Evolutionary conservation across 345 rosid genomes (phyloP), one percentile per base, ranked within the genome.

Genomic region (Hibiscus mutabilis): DNA sequence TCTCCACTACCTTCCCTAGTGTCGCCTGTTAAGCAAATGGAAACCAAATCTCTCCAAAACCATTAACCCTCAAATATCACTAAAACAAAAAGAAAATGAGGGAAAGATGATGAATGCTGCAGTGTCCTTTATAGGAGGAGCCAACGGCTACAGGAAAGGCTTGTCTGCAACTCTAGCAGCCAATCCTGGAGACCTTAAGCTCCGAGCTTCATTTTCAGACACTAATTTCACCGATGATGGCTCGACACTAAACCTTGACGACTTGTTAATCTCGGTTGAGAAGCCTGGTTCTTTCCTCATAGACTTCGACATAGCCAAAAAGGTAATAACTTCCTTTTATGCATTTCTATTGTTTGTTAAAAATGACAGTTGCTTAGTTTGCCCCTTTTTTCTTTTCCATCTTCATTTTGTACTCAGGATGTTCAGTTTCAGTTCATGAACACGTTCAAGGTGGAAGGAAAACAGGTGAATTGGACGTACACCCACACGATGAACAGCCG

Each of bases 401-500:
- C 52, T 47, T 14, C 18, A 42, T 42, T 9, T 42, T 42, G 46
- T 8, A 3, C 55, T 59, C 73, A 80, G 86, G 82, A 80, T 70
- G 35, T 83, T 12, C 72, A 63, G 25, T 75, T 80, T 65, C 83
- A 80, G 76, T 83, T 83, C 62, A 77, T 83, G 82, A 75, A 78
- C 73, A 71, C 73, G 0, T 77, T 77, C 4, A 73, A 67, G 31
- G 11, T 80, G 11, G 16, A 68, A 53, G 73, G 79, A 61, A 83
- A 76, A 57, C 75, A 60, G 75, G 57, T 80, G 33, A 78, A 80
- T 46, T 76, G 74, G 80, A 80, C 82, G 18, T 78, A 80, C 66
- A 59, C 51, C 13, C 82, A 79, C 59, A 27, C 9, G 27, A 75
- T 31, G 60, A 62, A 37, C 8, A 78, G 68, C 16, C 76, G 74